Conservation (phyloP, 495 filamentous ascomycete genomes). For the Xylaria cubensis region DNA sequence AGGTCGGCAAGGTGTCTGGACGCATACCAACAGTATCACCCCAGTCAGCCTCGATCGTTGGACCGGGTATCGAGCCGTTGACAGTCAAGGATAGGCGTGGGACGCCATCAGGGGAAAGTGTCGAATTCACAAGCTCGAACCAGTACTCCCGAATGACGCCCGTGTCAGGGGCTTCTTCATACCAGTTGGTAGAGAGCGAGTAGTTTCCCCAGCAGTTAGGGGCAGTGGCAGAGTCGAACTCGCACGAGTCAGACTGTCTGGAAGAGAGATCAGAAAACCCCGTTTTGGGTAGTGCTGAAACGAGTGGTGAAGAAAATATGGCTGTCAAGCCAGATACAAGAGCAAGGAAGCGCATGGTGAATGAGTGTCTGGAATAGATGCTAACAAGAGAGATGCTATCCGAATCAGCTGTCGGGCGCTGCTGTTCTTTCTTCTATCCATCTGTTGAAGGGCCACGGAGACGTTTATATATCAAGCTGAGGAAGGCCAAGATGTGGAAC, state of each 20-base stretch:
- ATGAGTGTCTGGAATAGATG: conserved; percentile 3
- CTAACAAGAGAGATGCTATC: conserved; percentile 18
- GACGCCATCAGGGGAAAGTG: conserved; percentile 57
- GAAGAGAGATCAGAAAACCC: background rate
- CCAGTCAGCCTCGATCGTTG: conserved; percentile 51
- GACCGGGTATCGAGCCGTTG: conserved; percentile 55
- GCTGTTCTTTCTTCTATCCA: conserved; percentile 16
- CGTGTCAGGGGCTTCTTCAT: conserved; percentile 44
- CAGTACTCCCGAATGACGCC: conserved; percentile 55
- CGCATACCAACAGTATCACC: conserved; percentile 51
- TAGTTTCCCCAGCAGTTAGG: conserved; percentile 39
- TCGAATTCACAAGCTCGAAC: conserved; percentile 52
- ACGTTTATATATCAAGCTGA: conserved; percentile 22
- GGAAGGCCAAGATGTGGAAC: background rate
- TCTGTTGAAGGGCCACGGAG: conserved; percentile 6
- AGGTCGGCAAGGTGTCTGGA: background rate
- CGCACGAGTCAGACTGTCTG: conserved; percentile 30
- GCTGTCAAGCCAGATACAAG: conserved; percentile 25
- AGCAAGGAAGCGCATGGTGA: conserved; percentile 26
- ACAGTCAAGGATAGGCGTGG: conserved; percentile 47
- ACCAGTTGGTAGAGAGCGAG: conserved; percentile 40
- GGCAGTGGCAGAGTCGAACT: conserved; percentile 32
- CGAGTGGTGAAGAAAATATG: conserved; percentile 21
- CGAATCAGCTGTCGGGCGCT: conserved; percentile 22
- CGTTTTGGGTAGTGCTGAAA: conserved; percentile 21